Conservation (phyloP, 2,329 filamentous ascomycete species). For the Fusarium nurragi region DNA sequence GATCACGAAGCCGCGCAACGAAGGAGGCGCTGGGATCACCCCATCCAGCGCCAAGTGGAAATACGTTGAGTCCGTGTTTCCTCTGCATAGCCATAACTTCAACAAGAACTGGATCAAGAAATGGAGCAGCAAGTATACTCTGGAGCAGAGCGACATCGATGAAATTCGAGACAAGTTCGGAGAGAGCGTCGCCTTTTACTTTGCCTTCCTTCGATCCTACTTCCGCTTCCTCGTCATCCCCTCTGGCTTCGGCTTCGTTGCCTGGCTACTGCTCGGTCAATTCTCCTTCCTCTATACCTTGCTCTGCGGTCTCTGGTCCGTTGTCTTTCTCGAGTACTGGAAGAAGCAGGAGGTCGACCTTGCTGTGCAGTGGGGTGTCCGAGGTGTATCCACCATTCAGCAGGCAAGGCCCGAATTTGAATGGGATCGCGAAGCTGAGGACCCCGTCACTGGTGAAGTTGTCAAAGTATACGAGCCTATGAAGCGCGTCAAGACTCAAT, state of each 20-base stretch:
- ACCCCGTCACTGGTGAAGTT: slow-evolving; percentile 83
- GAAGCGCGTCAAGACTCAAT: slow-evolving; percentile 79
- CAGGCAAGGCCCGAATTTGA: slow-evolving; percentile 79
- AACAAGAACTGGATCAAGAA: slow-evolving; percentile 80
- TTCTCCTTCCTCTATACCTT: slow-evolving; percentile 86
- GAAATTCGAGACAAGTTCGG: slow-evolving; percentile 81
- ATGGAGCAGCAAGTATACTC: slow-evolving; percentile 76
- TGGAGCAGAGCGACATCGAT: slow-evolving; percentile 74
- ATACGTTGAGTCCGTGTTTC: slow-evolving; percentile 77
- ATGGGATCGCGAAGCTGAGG: slow-evolving; percentile 79
- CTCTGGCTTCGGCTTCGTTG: slow-evolving; percentile 77
- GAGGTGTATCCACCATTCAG: slow-evolving; percentile 84
- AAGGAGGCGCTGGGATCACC: slow-evolving; percentile 82
- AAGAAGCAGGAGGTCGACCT: slow-evolving; percentile 91
- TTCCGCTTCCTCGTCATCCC: slow-evolving; percentile 87
- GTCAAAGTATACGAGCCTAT: slow-evolving; percentile 78
- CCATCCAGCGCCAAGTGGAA: slow-evolving; percentile 76
- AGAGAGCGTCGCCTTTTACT: slow-evolving; percentile 91
- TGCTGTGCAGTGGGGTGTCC: slow-evolving; percentile 87
- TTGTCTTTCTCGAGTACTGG: slow-evolving; percentile 95
- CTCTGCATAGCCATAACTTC: slow-evolving; percentile 79
- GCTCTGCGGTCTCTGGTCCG: slow-evolving; percentile 83
- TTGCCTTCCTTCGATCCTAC: slow-evolving; percentile 92
- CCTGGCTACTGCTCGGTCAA: slow-evolving; percentile 84
- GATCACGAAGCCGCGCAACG: slow-evolving; percentile 75